Evolutionary conservation across 2,329 filamentous ascomycete species (phyloP).

Genomic region (Ambrosiella beaveri): DNA sequence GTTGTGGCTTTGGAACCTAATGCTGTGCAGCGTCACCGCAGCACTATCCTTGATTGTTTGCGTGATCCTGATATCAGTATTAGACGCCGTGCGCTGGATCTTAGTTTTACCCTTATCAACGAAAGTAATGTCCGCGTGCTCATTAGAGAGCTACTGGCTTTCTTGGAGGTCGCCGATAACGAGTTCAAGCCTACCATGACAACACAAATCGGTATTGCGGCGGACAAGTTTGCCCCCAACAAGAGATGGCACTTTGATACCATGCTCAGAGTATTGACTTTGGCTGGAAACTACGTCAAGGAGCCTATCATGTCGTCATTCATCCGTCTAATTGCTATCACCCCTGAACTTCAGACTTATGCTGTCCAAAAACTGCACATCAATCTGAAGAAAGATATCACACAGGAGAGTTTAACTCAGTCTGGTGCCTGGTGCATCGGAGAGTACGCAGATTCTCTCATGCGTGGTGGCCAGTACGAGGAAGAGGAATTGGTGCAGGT

Average conservation of each 20-base stretch:
- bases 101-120: constrained; percentile 97
- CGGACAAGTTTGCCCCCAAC: constrained; percentile 87
- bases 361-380: constrained; percentile 88
- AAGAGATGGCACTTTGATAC: constrained; percentile 98
- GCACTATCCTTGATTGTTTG: constrained; percentile 91
- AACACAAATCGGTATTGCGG: constrained; percentile 90
- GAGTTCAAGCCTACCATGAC: constrained; percentile 99
- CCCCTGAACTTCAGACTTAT: constrained; percentile 86
- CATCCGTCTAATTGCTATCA: constrained; percentile 85
- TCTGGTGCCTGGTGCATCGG: constrained; percentile 95
- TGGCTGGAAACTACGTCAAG: constrained; percentile 93
- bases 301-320: constrained; percentile 96
- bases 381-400: constrained; percentile 87
- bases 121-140: constrained; percentile 88
- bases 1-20: constrained; percentile 97
- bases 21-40: constrained; percentile 88
- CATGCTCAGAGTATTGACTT: constrained; percentile 80
- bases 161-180: constrained; percentile 91
- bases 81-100: constrained; percentile 78
- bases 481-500: constrained; percentile 59
- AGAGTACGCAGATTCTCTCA: constrained; percentile 83
- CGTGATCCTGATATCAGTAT: constrained; percentile 98
- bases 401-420: constrained; percentile 85
- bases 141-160: constrained; percentile 81
- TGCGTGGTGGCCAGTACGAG: constrained; percentile 79